phyloP scores from a whole-genome alignment of 1,139 yeast species.

The Yamadazyma spencermartinsiae region DNA sequence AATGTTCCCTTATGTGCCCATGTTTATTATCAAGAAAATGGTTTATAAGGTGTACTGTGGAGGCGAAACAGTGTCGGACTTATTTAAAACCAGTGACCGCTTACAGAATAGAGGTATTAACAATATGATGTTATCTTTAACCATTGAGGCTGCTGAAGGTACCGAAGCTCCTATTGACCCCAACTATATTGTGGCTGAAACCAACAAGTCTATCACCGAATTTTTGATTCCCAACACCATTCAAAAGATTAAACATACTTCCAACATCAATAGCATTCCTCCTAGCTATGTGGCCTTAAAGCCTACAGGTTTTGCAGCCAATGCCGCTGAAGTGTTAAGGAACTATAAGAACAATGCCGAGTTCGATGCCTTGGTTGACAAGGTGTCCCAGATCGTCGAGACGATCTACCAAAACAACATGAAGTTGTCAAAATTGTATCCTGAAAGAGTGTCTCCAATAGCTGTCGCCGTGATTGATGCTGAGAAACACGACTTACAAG shows the following conservation, averaged over 20 bases:
- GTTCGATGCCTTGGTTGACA: slow-evolving; percentile 63
- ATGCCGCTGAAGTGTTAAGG: slow-evolving; percentile 74
- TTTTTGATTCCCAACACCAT: slow-evolving; percentile 73
- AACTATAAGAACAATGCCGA: slow-evolving; percentile 52
- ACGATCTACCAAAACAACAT: slow-evolving; percentile 59
- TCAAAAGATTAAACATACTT: slow-evolving; percentile 42
- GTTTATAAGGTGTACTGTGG: slow-evolving; percentile 89
- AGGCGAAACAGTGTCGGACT: slow-evolving; percentile 76
- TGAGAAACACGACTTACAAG: slow-evolving; percentile 83
- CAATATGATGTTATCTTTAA: slow-evolving; percentile 91
- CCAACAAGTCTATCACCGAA: slow-evolving; percentile 65
- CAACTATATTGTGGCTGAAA: slow-evolving; percentile 61
- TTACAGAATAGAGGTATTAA: slow-evolving; percentile 74
- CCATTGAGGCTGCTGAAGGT: slow-evolving; percentile 92
- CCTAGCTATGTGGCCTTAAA: slow-evolving; percentile 88
- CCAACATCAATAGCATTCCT: slow-evolving; percentile 62
- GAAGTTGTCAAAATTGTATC: slow-evolving; percentile 51
- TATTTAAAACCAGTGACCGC: slow-evolving; percentile 65
- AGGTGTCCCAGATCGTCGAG: slow-evolving; percentile 59
- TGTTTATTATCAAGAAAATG: slow-evolving; percentile 64
- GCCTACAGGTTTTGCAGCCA: slow-evolving; percentile 84
- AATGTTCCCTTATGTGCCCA: slow-evolving; percentile 75
- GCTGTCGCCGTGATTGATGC: slow-evolving; percentile 91
- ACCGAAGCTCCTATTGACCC: slow-evolving; percentile 54
- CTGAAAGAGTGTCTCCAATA: slow-evolving; percentile 73